Conservation (phyloP, 306 rosid species). For the Prunus mongolica region DNA sequence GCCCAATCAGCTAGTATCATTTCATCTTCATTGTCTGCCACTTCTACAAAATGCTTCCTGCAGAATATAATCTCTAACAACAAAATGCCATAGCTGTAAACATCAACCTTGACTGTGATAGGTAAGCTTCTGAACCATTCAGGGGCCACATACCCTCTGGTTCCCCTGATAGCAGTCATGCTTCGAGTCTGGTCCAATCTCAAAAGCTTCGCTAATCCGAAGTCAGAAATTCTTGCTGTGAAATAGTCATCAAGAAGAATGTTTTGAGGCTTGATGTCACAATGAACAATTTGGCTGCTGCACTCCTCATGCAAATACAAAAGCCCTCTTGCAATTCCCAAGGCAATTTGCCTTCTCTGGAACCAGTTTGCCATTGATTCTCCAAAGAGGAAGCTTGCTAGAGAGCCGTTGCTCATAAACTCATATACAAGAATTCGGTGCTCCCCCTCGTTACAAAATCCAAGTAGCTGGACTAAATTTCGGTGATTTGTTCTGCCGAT, state of each 20-base stretch:
- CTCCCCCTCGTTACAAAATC: slow-evolving; percentile 16
- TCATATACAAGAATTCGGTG: slow-evolving; percentile 21
- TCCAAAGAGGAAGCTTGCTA: slow-evolving; percentile 15
- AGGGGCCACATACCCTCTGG: no score
- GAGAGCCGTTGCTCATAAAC: slow-evolving; percentile 18
- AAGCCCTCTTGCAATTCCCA: slow-evolving; percentile 26
- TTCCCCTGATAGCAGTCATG: no score
- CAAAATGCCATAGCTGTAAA: no score
- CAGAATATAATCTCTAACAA: no score
- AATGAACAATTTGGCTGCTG: slow-evolving; percentile 23
- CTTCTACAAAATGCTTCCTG: no score
- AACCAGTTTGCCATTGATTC: slow-evolving; percentile 10
- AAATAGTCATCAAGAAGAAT: slow-evolving; percentile 19
- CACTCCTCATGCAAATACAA: neutral
- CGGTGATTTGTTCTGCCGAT: slow-evolving; percentile 34
- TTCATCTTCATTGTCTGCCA: no score
- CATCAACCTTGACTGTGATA: no score
- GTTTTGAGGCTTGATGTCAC: slow-evolving; percentile 36
- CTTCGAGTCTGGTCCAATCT: neutral
- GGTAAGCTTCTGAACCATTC: no score
- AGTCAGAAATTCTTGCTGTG: neutral
- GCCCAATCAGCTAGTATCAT: no score
- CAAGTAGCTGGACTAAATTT: slow-evolving; percentile 18
- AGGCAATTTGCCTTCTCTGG: slow-evolving; percentile 12
- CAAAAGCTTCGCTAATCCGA: slow-evolving; percentile 36